These are phyloP conservation scores for Arxiozyma telluris DNA, from an alignment of 1,139 yeast genomes.

Conservation along the genomic window DNA sequence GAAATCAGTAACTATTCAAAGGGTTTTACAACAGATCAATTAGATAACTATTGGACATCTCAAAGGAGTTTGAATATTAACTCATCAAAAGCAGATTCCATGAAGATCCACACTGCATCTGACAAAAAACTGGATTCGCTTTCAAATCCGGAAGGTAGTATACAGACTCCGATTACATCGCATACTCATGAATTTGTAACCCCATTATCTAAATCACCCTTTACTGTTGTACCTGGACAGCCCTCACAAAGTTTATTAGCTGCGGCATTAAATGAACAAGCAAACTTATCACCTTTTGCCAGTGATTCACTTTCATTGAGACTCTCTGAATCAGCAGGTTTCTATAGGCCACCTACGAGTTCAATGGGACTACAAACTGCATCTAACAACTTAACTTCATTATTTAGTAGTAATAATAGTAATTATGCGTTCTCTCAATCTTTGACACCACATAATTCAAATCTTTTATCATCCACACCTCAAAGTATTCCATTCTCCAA, in stretches of 20 bases:
- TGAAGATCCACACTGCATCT: not conserved
- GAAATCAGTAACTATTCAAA: constrained; percentile 26
- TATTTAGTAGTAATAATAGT: not conserved
- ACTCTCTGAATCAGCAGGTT: not conserved
- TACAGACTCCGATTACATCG: not conserved
- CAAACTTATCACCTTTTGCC: constrained; percentile 10
- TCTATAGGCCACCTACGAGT: constrained; percentile 1
- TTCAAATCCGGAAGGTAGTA: not conserved
- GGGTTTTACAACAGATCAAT: constrained; percentile 27
- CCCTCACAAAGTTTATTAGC: constrained; percentile 14
- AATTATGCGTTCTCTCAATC: constrained; percentile 2
- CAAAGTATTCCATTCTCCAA: not conserved
- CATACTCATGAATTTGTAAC: constrained; percentile 2
- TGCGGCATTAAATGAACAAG: constrained; percentile 12
- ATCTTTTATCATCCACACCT: constrained; percentile 3
- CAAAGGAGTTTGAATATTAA: constrained; percentile 6
- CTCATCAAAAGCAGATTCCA: not conserved
- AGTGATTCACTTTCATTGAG: constrained; percentile 6
- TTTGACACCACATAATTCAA: constrained; percentile 7
- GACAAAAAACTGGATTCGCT: constrained; percentile 1
- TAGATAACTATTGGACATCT: constrained; percentile 28
- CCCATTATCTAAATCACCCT: constrained; percentile 6
- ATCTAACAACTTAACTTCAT: constrained; percentile 2
- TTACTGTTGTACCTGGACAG: constrained; percentile 5
- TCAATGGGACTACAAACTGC: not conserved